Conservation (phyloP, 1,284 basidiomycete genomes). For the Apiotrichum gamsii region DNA sequence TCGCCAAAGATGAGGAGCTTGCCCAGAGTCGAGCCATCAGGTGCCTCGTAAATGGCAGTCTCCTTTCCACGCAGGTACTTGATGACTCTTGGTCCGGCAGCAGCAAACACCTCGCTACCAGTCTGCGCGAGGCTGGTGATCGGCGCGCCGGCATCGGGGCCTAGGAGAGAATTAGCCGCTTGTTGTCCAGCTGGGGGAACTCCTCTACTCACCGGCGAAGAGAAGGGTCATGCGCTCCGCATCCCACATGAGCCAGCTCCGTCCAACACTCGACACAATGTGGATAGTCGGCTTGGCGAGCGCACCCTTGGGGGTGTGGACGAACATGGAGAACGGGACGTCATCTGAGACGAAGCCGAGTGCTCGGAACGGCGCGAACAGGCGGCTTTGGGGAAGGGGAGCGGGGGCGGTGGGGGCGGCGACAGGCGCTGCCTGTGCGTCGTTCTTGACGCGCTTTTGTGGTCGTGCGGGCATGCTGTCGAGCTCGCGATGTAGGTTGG, state of each 20-base stretch:
- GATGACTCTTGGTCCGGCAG: slow-evolving; percentile 63
- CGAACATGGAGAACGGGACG: slow-evolving; percentile 83
- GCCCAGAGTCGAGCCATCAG: slow-evolving; percentile 41
- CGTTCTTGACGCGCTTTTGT: slow-evolving; percentile 16
- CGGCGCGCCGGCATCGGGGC: slow-evolving; percentile 65
- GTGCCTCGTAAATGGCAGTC: slow-evolving; percentile 26
- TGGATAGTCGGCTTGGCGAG: slow-evolving; percentile 73
- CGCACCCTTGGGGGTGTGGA: slow-evolving; percentile 78
- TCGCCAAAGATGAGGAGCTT: slow-evolving; percentile 69
- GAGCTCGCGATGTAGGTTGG: background rate
- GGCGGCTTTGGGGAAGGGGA: slow-evolving; percentile 34
- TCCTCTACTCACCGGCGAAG: slow-evolving; percentile 72
- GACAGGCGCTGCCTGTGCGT: background rate
- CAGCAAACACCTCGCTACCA: slow-evolving; percentile 77
- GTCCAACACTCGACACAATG: slow-evolving; percentile 81
- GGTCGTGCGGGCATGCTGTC: slow-evolving; percentile 13
- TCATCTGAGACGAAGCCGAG: slow-evolving; percentile 88
- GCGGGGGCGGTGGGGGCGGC: background rate
- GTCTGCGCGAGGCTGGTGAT: slow-evolving; percentile 76
- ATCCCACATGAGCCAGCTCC: slow-evolving; percentile 94
- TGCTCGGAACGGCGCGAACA: slow-evolving; percentile 93
- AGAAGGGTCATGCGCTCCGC: slow-evolving; percentile 85
- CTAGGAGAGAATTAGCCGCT: slow-evolving; percentile 48
- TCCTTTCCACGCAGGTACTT: slow-evolving; percentile 85
- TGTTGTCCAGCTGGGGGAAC: too few species aligned